Evolutionary conservation across 2,329 filamentous ascomycete genomes (phyloP).

Genomic region (Colletotrichum sp.): DNA sequence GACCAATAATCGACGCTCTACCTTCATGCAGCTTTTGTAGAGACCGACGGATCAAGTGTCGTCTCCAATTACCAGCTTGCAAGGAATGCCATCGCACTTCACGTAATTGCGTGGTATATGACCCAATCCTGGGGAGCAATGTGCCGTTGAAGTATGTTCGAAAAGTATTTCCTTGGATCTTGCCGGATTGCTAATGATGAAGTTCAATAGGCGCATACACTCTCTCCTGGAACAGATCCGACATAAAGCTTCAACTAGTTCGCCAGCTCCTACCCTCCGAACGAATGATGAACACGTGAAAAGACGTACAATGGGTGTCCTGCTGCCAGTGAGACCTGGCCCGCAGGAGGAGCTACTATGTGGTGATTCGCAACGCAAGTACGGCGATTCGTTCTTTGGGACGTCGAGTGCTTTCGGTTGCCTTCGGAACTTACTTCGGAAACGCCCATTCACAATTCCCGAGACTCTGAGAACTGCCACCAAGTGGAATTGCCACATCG

Average conservation of each 20-base stretch:
- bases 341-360: neutral
- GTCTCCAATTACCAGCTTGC: neutral
- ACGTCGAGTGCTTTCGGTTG: neutral
- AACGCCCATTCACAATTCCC: neutral
- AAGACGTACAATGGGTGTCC: neutral
- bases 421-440: neutral
- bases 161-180: neutral
- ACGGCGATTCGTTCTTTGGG: neutral
- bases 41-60: neutral
- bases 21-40: neutral
- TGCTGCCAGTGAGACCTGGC: neutral
- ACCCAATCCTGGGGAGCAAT: neutral
- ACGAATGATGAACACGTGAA: neutral
- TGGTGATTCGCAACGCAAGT: neutral
- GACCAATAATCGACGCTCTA: neutral
- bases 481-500: neutral
- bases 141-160: neutral
- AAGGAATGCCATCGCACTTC: neutral
- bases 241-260: neutral
- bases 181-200: neutral
- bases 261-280: neutral
- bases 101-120: neutral
- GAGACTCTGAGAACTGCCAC: neutral
- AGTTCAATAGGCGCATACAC: neutral
- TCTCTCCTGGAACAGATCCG: neutral